phyloP scores from a whole-genome alignment of 2,329 filamentous ascomycete species.

The Botrytis paeoniae region DNA sequence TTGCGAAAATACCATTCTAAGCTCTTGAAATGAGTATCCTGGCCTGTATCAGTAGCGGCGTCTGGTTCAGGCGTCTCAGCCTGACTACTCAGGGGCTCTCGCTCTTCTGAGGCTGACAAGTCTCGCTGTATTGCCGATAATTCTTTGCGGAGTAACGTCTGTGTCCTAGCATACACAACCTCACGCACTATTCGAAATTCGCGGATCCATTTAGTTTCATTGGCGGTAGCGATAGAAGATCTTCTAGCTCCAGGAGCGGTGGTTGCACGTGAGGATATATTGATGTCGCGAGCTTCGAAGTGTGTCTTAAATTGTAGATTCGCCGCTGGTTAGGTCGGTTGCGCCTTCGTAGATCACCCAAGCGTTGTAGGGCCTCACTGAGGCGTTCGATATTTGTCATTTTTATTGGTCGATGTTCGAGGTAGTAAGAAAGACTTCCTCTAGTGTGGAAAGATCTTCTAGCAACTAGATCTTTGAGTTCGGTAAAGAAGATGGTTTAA shows the following conservation, averaged over 20 bases:
- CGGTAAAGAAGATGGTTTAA: neutral
- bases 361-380: neutral
- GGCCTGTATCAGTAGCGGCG: too few relatives aligned
- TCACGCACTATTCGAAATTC: neutral
- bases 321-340: neutral
- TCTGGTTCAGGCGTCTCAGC: too few relatives aligned
- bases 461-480: neutral
- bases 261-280: neutral
- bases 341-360: neutral
- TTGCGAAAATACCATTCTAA: neutral
- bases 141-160: neutral
- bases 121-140: neutral
- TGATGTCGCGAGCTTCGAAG: neutral
- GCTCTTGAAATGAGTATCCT: too few relatives aligned
- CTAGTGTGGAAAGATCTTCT: neutral
- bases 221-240: neutral
- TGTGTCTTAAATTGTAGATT: neutral
- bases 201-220: neutral
- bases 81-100: too few relatives aligned
- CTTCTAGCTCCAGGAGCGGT: neutral
- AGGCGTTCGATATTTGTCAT: neutral
- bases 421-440: too few relatives aligned
- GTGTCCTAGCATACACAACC: neutral
- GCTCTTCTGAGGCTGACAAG: too few relatives aligned
- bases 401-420: neutral